phyloP scores from a whole-genome alignment of 306 rosid genomes.

The Biancaea sappan region DNA sequence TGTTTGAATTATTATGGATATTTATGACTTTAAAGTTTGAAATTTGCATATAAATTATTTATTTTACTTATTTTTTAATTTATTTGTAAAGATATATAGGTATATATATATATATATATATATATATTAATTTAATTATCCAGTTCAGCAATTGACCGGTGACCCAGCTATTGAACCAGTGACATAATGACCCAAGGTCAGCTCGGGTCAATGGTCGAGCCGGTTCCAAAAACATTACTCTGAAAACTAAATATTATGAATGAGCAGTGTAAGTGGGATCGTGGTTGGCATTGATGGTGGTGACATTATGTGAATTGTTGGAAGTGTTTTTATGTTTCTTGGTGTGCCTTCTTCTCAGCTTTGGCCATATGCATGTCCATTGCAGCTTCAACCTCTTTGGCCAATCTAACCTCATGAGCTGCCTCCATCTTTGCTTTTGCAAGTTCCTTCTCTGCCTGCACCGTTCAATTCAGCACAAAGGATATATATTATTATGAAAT shows the following conservation, averaged over 20 bases:
- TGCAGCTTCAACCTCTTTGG: constrained; percentile 75
- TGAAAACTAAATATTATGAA: background rate
- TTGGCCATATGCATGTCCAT: constrained; percentile 61
- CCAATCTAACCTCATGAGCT: constrained; percentile 78
- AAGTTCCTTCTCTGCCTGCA: constrained; percentile 65
- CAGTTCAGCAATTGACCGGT: too few relatives aligned
- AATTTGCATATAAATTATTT: too few relatives aligned
- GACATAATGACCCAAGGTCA: too few relatives aligned
- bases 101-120: too few relatives aligned
- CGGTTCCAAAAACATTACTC: too few relatives aligned
- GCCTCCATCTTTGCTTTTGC: constrained; percentile 62
- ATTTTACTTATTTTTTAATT: too few relatives aligned
- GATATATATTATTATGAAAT: background rate
- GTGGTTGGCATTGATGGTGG: background rate
- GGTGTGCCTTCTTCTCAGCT: constrained; percentile 52
- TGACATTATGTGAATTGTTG: background rate
- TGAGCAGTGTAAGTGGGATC: background rate
- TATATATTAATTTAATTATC: too few relatives aligned
- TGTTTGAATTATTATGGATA: too few relatives aligned
- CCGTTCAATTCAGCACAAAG: background rate
- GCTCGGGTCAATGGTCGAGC: too few relatives aligned
- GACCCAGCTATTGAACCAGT: too few relatives aligned
- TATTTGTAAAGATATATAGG: too few relatives aligned
- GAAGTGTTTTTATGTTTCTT: constrained; percentile 39
- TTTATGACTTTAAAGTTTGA: too few relatives aligned